Evolutionary conservation across 2,329 filamentous ascomycete genomes (phyloP).

Genomic region (Cordyceps cicadae): DNA sequence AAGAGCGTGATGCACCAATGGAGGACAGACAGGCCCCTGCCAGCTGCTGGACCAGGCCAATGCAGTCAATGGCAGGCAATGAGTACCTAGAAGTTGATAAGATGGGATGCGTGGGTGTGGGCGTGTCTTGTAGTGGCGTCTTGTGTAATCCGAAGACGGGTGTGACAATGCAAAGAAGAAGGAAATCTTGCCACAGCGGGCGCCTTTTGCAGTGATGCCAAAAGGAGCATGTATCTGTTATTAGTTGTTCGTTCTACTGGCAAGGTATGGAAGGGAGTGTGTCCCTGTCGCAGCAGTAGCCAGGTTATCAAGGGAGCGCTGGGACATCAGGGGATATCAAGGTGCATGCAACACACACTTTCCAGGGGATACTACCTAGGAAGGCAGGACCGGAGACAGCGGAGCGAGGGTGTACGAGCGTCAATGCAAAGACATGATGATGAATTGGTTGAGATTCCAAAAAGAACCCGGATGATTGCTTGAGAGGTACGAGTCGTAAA

Average conservation of each 20-base stretch:
- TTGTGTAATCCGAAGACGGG: constrained; percentile 7
- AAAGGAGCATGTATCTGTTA: neutral
- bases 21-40: constrained; percentile 6
- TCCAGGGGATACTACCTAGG: neutral
- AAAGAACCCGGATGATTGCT: neutral
- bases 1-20: neutral
- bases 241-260: neutral
- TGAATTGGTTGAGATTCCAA: neutral
- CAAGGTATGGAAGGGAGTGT: neutral
- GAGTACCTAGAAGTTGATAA: neutral
- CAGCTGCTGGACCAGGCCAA: constrained; percentile 11
- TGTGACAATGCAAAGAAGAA: neutral
- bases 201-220: neutral
- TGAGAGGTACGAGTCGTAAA: neutral
- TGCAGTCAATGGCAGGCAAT: neutral
- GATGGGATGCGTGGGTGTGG: neutral
- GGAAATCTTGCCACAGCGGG: neutral
- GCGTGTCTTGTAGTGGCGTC: neutral
- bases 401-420: neutral
- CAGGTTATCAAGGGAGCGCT: neutral
- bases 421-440: constrained; percentile 3
- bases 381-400: neutral
- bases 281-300: no score
- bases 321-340: constrained; percentile 2
- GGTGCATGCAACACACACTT: neutral